phyloP scores from a whole-genome alignment of 495 filamentous ascomycete genomes.

The Monascus purpureus region DNA sequence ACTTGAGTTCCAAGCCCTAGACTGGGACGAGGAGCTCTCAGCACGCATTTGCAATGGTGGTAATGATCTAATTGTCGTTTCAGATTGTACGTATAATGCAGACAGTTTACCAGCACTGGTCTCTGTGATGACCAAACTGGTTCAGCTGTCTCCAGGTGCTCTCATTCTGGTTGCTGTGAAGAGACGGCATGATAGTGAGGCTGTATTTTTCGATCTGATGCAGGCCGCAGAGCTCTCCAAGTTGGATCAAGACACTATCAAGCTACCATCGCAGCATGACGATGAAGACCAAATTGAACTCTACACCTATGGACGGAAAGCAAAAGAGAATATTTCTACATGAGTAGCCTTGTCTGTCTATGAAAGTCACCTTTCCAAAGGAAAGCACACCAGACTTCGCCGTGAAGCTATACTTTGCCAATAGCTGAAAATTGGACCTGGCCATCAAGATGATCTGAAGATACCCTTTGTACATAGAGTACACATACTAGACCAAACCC shows the following conservation, averaged over 20 bases:
- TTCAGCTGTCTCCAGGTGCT: conserved; percentile 31
- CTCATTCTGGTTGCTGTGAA: conserved; percentile 69
- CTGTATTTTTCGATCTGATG: conserved; percentile 69
- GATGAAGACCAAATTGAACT: conserved; percentile 47
- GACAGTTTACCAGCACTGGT: conserved; percentile 69
- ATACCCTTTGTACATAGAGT: too few relatives aligned
- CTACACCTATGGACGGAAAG: conserved; percentile 29
- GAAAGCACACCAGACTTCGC: too few relatives aligned
- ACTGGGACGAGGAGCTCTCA: conserved; percentile 53
- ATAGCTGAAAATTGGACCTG: too few relatives aligned
- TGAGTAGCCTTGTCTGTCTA: too few relatives aligned
- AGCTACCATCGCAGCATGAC: conserved; percentile 44
- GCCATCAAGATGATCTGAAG: too few relatives aligned
- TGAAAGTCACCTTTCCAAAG: too few relatives aligned
- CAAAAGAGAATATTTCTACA: too few relatives aligned
- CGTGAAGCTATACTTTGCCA: too few relatives aligned
- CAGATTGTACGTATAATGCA: conserved; percentile 92
- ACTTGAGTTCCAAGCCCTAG: conserved; percentile 46
- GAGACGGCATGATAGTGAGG: conserved; percentile 70
- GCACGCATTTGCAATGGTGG: conserved; percentile 18
- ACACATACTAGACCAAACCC: too few relatives aligned
- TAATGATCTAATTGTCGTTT: conserved; percentile 65
- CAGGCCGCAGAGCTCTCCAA: conserved; percentile 36
- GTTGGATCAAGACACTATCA: conserved; percentile 31
- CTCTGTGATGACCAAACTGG: conserved; percentile 45